These are phyloP conservation scores for Ustilago nuda DNA, from an alignment of 1,284 basidiomycete genomes.

Conservation along the genomic window DNA sequence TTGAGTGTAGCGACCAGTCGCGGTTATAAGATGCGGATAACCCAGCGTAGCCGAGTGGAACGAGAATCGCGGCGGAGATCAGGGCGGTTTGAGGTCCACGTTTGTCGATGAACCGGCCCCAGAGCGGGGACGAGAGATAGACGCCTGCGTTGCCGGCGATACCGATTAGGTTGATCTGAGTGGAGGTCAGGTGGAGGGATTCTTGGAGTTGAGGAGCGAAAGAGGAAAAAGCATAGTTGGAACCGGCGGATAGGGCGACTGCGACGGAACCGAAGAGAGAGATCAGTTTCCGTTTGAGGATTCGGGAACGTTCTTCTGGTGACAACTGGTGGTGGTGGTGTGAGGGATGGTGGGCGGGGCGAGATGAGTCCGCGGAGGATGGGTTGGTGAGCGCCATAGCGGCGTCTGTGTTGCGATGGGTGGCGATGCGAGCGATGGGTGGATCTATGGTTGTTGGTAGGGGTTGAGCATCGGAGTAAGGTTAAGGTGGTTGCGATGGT, in stretches of 20 bases:
- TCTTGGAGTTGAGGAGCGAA: conserved; percentile 70
- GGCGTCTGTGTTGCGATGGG: not conserved
- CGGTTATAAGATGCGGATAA: conserved; percentile 43
- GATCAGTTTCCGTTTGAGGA: conserved; percentile 43
- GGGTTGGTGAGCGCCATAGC: conserved; percentile 9
- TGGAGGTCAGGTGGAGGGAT: conserved; percentile 65
- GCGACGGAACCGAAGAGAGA: conserved; percentile 64
- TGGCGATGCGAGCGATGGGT: not conserved
- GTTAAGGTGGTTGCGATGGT: no score
- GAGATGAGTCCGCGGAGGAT: not conserved
- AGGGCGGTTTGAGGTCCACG: conserved; percentile 59
- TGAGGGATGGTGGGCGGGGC: not conserved
- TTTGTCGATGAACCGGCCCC: conserved; percentile 64
- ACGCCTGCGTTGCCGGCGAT: conserved; percentile 70
- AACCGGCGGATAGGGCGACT: conserved; percentile 67
- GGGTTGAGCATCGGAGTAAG: not conserved
- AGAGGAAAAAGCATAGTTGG: conserved; percentile 68
- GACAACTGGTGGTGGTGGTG: conserved; percentile 7
- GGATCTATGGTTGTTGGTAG: not conserved
- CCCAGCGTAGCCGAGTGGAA: conserved; percentile 59
- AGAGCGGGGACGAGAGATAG: conserved; percentile 65
- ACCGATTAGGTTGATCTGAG: conserved; percentile 70
- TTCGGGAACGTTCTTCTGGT: conserved; percentile 11
- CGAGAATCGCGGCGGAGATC: conserved; percentile 50
- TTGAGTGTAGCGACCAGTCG: conserved; percentile 45